Evolutionary conservation across 805 yeast species (phyloP).

Genomic region (Myxozyma neotropica): DNA sequence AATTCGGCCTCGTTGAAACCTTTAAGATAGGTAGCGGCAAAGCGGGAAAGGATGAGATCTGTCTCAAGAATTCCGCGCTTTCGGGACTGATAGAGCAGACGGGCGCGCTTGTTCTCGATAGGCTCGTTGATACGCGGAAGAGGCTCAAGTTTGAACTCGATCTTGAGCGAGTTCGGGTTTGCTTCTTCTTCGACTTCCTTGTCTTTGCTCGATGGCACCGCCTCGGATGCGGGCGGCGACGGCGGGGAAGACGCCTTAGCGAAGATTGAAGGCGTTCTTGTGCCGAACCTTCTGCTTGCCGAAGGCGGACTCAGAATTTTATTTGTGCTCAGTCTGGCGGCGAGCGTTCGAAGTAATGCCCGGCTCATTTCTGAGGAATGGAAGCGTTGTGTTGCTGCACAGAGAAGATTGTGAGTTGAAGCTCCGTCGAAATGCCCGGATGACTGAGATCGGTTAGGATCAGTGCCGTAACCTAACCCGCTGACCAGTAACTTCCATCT

Average conservation of each 20-base stretch:
- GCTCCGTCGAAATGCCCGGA: too few species aligned
- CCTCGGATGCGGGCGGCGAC: not conserved
- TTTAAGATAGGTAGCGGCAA: slow-evolving; percentile 74
- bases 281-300: not conserved
- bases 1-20: slow-evolving; percentile 64
- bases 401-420: too few species aligned
- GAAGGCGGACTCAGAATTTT: too few species aligned
- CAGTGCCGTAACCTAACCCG: not conserved
- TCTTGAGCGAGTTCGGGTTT: slow-evolving; percentile 34
- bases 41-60: slow-evolving; percentile 79
- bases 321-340: too few species aligned
- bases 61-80: slow-evolving; percentile 95
- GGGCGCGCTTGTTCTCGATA: slow-evolving; percentile 74
- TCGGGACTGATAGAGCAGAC: slow-evolving; percentile 86
- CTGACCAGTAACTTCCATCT: not conserved
- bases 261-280: not conserved
- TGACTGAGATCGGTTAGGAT: not conserved
- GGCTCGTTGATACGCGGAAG: slow-evolving; percentile 74
- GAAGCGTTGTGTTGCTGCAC: too few species aligned
- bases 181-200: not conserved
- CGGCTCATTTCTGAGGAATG: too few species aligned
- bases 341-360: too few species aligned
- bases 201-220: not conserved
- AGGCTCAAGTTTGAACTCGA: slow-evolving; percentile 73
- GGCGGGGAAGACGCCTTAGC: not conserved